phyloP scores from a whole-genome alignment of 2,329 filamentous ascomycete genomes.

The Akanthomyces muscarius region DNA sequence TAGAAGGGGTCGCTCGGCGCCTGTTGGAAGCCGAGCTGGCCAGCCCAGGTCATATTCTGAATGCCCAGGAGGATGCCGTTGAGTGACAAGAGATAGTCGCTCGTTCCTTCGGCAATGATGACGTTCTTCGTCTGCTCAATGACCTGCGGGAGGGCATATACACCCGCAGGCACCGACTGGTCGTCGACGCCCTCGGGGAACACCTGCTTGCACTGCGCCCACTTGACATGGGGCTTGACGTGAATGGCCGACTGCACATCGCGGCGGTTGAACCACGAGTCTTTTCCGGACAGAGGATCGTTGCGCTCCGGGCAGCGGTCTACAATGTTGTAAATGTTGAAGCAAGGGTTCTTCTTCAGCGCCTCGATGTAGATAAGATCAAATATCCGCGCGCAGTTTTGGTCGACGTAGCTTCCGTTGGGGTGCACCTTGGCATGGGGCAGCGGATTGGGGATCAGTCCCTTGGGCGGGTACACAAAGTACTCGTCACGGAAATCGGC shows the following conservation, averaged over 20 bases:
- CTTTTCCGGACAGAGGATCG: conserved; percentile 67
- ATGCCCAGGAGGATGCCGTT: conserved; percentile 69
- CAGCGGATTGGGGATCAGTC: conserved; percentile 48
- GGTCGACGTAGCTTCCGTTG: conserved; percentile 30
- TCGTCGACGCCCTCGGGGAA: conserved; percentile 43
- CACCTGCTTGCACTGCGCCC: conserved; percentile 50
- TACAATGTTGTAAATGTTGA: conserved; percentile 70
- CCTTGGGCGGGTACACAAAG: conserved; percentile 64
- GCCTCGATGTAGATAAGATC: conserved; percentile 52
- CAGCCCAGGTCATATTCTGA: conserved; percentile 80
- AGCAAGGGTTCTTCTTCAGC: conserved; percentile 67
- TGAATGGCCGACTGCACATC: conserved; percentile 68
- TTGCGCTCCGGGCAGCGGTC: conserved; percentile 67
- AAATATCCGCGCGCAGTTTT: conserved; percentile 54
- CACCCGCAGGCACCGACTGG: conserved; percentile 38
- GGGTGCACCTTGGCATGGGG: conserved; percentile 38
- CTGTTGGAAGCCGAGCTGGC: conserved; percentile 63
- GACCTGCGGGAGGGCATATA: conserved; percentile 60
- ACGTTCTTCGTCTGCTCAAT: conserved; percentile 71
- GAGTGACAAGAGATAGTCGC: conserved; percentile 64
- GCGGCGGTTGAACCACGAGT: conserved; percentile 68
- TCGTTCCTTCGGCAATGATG: conserved; percentile 66
- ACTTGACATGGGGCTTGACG: conserved; percentile 46
- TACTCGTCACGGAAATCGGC: conserved; percentile 56
- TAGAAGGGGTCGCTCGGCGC: conserved; percentile 60